Percentiles rank a stretch among this genome's conserved stretches.
phyloP scores from a whole-genome alignment of 768 basidiomycete genomes.

The Suillus sp. region DNA sequence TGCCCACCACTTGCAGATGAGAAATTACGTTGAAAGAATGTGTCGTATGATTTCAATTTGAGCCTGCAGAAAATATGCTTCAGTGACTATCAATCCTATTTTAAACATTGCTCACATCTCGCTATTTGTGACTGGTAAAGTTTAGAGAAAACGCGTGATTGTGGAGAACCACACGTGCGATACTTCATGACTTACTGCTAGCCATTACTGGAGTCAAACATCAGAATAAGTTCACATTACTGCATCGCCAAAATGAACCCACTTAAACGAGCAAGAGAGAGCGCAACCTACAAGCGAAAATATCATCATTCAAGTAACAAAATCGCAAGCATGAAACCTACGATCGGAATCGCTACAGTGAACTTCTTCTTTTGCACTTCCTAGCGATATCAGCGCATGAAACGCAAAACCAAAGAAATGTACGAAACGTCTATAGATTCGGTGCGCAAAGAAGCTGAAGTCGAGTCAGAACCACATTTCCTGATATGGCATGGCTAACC shows the following conservation, averaged over 20 bases:
- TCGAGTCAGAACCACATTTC: not conserved
- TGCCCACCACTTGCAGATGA: constrained; percentile 14
- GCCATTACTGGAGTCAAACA: constrained; percentile 19
- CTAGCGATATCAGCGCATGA: not conserved
- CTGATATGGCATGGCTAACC: constrained; percentile 1
- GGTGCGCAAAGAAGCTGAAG: constrained; percentile 28
- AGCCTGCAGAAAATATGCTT: constrained; percentile 16
- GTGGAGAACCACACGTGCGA: not conserved
- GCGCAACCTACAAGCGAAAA: constrained; percentile 13
- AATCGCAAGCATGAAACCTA: constrained; percentile 10
- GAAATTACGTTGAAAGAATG: constrained; percentile 15
- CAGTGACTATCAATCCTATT: not conserved
- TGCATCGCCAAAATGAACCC: not conserved
- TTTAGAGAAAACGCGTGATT: constrained; percentile 11
- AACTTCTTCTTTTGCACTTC: constrained; percentile 20
- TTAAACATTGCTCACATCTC: constrained; percentile 22
- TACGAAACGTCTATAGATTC: constrained; percentile 25
- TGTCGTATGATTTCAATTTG: constrained; percentile 12
- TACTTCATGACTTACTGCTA: constrained; percentile 17
- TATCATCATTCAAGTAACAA: not conserved
- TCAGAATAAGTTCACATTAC: not conserved
- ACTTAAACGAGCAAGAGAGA: constrained; percentile 25
- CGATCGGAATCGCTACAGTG: constrained; percentile 22
- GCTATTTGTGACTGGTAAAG: constrained; percentile 19
- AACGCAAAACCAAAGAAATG: not conserved